Conservation (phyloP, 2,329 filamentous ascomycete genomes). For the Exophiala sideris region DNA sequence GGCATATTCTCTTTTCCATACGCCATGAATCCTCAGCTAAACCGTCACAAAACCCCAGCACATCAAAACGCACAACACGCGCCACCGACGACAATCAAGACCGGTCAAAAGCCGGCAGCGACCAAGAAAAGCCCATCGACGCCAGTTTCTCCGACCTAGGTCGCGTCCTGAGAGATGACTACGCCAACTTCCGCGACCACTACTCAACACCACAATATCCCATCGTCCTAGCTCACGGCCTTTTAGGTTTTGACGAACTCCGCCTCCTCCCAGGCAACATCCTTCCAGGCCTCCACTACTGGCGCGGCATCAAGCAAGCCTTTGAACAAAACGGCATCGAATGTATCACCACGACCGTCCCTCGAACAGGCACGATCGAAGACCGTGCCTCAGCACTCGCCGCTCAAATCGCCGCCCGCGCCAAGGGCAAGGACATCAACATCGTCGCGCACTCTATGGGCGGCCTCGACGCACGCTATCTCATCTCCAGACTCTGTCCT, state of each 20-base stretch:
- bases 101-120: conserved; percentile 1
- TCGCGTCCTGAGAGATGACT: conserved; percentile 58
- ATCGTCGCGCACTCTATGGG: conserved; percentile 62
- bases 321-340: conserved; percentile 55
- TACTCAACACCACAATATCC: conserved; percentile 60
- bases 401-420: conserved; percentile 51
- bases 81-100: background rate
- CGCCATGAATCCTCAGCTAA: background rate
- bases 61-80: background rate
- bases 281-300: conserved; percentile 60
- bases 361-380: conserved; percentile 59
- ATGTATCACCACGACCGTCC: conserved; percentile 60
- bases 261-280: conserved; percentile 49
- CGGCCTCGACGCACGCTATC: conserved; percentile 61
- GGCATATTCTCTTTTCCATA: background rate
- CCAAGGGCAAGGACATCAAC: conserved; percentile 58
- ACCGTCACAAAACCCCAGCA: background rate
- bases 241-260: conserved; percentile 63
- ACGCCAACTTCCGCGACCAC: conserved; percentile 54
- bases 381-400: conserved; percentile 53
- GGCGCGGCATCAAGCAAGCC: conserved; percentile 61
- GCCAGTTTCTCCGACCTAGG: conserved; percentile 40
- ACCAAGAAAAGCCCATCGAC: conserved; percentile 14
- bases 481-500: conserved; percentile 54
- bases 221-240: conserved; percentile 62